phyloP scores from a whole-genome alignment of 169 alveolate species.

The Plasmodium cynomolgi region DNA sequence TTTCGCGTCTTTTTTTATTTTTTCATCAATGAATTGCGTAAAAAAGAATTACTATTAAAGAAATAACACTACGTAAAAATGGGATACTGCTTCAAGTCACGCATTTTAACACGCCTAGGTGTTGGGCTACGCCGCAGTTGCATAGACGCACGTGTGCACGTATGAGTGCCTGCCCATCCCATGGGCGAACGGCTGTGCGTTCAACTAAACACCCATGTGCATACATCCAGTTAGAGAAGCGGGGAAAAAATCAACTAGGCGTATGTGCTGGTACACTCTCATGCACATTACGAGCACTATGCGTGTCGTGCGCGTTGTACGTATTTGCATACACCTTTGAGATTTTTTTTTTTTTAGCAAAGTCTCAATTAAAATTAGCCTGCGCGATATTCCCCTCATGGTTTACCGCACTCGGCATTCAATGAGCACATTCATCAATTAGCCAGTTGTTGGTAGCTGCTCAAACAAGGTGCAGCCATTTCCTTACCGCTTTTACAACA shows the following conservation, averaged over 20 bases:
- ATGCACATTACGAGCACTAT: background rate
- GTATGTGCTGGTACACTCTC: background rate
- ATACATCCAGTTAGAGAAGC: background rate
- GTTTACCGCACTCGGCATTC: background rate
- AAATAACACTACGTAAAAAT: background rate
- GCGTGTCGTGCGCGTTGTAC: background rate
- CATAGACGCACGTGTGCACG: background rate
- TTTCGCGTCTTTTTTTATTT: conserved; percentile 10
- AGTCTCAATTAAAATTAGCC: background rate
- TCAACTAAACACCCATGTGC: background rate
- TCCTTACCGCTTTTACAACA: background rate
- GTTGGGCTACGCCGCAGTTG: background rate
- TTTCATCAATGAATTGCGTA: conserved; percentile 20
- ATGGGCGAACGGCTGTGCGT: background rate
- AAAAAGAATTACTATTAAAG: background rate
- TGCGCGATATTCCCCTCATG: background rate
- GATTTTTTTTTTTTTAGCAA: background rate
- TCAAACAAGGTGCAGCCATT: background rate
- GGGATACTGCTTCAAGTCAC: conserved; percentile 3
- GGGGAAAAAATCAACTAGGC: background rate
- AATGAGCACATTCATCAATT: background rate
- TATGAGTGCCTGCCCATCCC: background rate
- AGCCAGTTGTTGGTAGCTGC: conserved; percentile 7
- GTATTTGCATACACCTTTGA: background rate
- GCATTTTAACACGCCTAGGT: conserved; percentile 6